phyloP scores from a whole-genome alignment of 805 yeast genomes.

The Cyberlindnera suaveolens region DNA sequence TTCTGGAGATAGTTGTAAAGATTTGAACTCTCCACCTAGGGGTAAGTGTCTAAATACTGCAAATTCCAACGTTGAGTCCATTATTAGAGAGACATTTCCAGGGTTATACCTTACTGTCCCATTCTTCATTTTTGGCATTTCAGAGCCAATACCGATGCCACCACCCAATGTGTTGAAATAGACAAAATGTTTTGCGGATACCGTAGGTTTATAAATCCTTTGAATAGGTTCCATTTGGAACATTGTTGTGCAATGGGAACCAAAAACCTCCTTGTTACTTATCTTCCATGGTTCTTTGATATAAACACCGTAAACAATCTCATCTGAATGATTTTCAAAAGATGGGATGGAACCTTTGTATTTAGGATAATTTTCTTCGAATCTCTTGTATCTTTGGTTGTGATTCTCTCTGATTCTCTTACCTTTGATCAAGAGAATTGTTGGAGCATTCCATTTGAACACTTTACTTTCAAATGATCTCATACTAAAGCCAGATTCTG shows the following conservation, averaged over 20 bases:
- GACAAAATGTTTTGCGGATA: slow-evolving; percentile 33
- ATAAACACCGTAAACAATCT: slow-evolving; percentile 57
- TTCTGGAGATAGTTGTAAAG: slow-evolving; percentile 27
- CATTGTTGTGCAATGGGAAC: slow-evolving; percentile 50
- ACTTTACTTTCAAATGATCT: slow-evolving; percentile 66
- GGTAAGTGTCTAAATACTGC: slow-evolving; percentile 72
- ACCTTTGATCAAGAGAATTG: slow-evolving; percentile 67
- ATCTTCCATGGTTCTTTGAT: slow-evolving; percentile 71
- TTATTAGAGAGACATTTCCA: slow-evolving; percentile 73
- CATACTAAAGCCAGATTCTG: slow-evolving; percentile 81
- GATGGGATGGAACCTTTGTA: slow-evolving; percentile 24
- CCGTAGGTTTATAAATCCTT: slow-evolving; percentile 40
- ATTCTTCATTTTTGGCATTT: slow-evolving; percentile 53
- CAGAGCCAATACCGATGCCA: slow-evolving; percentile 78
- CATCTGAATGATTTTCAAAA: slow-evolving; percentile 28
- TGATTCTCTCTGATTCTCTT: slow-evolving; percentile 20
- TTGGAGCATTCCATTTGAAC: slow-evolving; percentile 86
- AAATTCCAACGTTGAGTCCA: slow-evolving; percentile 75
- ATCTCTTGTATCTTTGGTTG: slow-evolving; percentile 44
- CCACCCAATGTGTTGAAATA: slow-evolving; percentile 72
- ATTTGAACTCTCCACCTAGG: slow-evolving; percentile 42
- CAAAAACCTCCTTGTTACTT: slow-evolving; percentile 68
- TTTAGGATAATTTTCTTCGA: slow-evolving; percentile 43
- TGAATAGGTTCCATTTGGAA: slow-evolving; percentile 65
- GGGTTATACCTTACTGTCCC: slow-evolving; percentile 44